Evolutionary conservation across 2,329 filamentous ascomycete genomes (phyloP), one percentile per base, ranked within the genome.

Genomic region (Sphaceloma murrayae): DNA sequence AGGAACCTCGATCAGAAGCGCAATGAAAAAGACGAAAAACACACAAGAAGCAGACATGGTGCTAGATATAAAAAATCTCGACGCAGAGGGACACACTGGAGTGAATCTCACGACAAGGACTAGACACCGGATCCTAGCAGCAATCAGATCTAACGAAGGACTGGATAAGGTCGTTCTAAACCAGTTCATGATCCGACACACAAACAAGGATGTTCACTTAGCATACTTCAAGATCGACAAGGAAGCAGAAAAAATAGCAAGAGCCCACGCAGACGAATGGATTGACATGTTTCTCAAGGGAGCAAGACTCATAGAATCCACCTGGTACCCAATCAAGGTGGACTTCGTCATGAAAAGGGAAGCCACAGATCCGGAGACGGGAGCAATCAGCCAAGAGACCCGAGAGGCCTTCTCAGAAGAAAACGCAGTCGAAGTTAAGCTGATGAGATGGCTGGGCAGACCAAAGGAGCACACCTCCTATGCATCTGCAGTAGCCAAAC

Each of bases 181-280:
- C 1, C 13, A 19, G 3, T 36, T 36, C 16, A 45, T 34, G 21
- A 34, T 46, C 9, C 5, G 43, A n/a, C 43, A 46, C 34, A 46
- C 26, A 13, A 46, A 40, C 26, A 46, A 46, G 17, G 34, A 46
- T 24, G 33, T 46, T 11, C 34, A 40, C 11, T 18, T 39, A 40
- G 27, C 34, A 5, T 40, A n/a, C 34, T 46, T 46, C 26, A 38
- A 40, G 8, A 3, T 46, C 5, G 16, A 38, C 13, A 46, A 17
- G 21, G 34, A 40, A 13, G 33, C 24, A 17, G 43, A 40, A 24
- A 32, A 45, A 16, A 34, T 13, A 3, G 43, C 31, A 36, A 34
- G 43, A 26, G 2, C 11, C 2, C 33, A 32, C 26, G 33, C 16
- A 16, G 18, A n/a, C 31, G 31, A 45, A 19, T 46, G 34, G 43